These are phyloP conservation scores for Rhytidiadelphus loreus DNA, from an alignment of 225 moss, liverwort and hornwort species.

Conservation along the genomic window DNA sequence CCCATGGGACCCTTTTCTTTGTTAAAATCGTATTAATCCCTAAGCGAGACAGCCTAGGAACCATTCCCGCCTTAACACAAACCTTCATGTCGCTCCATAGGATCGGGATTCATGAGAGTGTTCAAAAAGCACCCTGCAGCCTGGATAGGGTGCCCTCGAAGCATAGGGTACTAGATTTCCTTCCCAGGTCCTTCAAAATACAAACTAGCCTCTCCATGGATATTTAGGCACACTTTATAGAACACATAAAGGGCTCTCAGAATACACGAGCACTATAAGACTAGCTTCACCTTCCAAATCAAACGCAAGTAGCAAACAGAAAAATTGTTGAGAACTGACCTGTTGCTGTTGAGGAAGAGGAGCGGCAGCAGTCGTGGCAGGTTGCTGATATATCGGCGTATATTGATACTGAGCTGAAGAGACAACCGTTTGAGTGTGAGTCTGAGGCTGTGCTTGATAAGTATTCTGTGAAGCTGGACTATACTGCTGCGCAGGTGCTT, in stretches of 20 bases:
- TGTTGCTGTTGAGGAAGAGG: slow-evolving; percentile 84
- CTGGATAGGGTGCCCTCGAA: not conserved
- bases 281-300: not conserved
- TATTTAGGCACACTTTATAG: not conserved
- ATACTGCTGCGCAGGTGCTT: slow-evolving; percentile 54
- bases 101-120: not conserved
- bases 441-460: slow-evolving; percentile 24
- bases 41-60: not conserved
- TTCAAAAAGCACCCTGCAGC: not conserved
- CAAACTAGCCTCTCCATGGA: not conserved
- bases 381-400: slow-evolving; percentile 43
- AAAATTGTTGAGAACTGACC: slow-evolving; percentile 12
- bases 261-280: not conserved
- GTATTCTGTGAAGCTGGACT: slow-evolving; percentile 39
- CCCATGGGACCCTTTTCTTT: not conserved
- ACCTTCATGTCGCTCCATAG: not conserved
- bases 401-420: slow-evolving; percentile 37
- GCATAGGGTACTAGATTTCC: not conserved
- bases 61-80: not conserved
- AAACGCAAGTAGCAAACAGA: not conserved
- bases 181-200: not conserved
- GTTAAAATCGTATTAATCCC: not conserved
- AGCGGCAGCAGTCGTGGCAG: slow-evolving; percentile 36
- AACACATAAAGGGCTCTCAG: not conserved
- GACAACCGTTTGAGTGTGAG: slow-evolving; percentile 23